These are phyloP conservation scores for Lichtheimia ornata DNA, from an alignment of 371 early-diverging fungal genomes.

Conservation along the genomic window DNA sequence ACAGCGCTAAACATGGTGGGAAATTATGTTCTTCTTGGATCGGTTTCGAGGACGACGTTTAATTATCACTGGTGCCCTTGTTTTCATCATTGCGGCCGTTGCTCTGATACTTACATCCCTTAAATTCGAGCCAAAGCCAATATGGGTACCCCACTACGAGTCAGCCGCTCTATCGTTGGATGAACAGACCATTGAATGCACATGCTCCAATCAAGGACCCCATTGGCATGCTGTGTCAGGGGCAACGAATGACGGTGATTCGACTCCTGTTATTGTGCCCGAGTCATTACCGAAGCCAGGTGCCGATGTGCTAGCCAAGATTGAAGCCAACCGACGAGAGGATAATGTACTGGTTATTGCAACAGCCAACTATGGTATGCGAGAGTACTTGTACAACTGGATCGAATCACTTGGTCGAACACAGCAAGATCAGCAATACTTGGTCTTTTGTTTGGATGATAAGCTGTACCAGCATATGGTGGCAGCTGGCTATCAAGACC, in stretches of 20 bases:
- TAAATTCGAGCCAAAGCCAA: background rate
- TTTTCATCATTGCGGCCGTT: background rate
- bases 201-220: background rate
- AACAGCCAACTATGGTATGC: conserved; percentile 23
- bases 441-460: conserved; percentile 30
- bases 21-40: no score
- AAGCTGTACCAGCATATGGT: conserved; percentile 17
- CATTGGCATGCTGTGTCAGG: no score
- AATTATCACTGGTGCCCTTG: no score
- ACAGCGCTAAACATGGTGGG: no score
- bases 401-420: conserved; percentile 29
- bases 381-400: conserved; percentile 30
- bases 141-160: conserved; percentile 1
- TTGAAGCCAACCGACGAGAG: conserved; percentile 16
- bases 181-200: conserved; percentile 9
- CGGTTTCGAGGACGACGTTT: no score
- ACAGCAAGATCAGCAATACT: conserved; percentile 19
- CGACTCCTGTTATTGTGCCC: conserved; percentile 10
- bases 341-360: conserved; percentile 13
- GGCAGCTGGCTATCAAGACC: conserved; percentile 20
- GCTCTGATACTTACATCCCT: conserved; percentile 2
- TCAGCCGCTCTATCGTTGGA: conserved; percentile 2
- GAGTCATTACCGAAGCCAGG: conserved; percentile 7
- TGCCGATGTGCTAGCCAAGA: conserved; percentile 13
- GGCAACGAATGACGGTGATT: background rate